phyloP scores from a whole-genome alignment of 306 rosid genomes.

The Begonia masoniana region DNA sequence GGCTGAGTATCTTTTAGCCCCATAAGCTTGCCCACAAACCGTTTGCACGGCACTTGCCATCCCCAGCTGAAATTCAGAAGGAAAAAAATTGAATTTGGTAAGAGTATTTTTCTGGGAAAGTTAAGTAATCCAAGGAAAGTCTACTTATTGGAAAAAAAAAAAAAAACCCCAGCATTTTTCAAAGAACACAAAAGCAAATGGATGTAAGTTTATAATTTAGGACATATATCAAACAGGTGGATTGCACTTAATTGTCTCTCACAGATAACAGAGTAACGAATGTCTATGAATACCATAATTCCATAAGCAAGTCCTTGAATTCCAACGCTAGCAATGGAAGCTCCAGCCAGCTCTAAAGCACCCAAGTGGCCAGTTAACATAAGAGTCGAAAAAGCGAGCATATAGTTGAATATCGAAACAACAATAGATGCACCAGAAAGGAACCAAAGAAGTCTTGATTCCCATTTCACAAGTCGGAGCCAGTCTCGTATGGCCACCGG shows the following conservation, averaged over 20 bases:
- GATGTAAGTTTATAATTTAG: too few species aligned
- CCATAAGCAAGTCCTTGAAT: slow-evolving; percentile 77
- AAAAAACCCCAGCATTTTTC: too few species aligned
- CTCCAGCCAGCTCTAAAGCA: slow-evolving; percentile 53
- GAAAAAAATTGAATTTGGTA: too few species aligned
- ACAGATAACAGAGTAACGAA: not conserved
- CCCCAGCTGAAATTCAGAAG: slow-evolving; percentile 29
- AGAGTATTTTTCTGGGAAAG: too few species aligned
- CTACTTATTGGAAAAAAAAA: too few species aligned
- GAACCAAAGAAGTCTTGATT: slow-evolving; percentile 58
- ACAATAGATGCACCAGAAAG: slow-evolving; percentile 30
- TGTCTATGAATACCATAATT: slow-evolving; percentile 38
- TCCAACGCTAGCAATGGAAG: slow-evolving; percentile 57
- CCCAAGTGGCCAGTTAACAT: slow-evolving; percentile 62
- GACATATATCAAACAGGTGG: too few species aligned
- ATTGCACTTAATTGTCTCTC: too few species aligned
- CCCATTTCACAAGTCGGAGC: slow-evolving; percentile 53
- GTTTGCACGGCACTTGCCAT: slow-evolving; percentile 84
- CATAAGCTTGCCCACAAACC: slow-evolving; percentile 69
- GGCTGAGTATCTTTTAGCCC: slow-evolving; percentile 37
- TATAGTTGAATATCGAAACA: slow-evolving; percentile 26
- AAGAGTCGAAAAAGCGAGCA: slow-evolving; percentile 44
- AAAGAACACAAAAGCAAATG: too few species aligned
- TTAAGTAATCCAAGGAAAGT: too few species aligned
- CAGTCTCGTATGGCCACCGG: slow-evolving; percentile 18